These are phyloP conservation scores for Amphibolis antarctica DNA, from an alignment of 106 monocot genomes.

Conservation along the genomic window DNA sequence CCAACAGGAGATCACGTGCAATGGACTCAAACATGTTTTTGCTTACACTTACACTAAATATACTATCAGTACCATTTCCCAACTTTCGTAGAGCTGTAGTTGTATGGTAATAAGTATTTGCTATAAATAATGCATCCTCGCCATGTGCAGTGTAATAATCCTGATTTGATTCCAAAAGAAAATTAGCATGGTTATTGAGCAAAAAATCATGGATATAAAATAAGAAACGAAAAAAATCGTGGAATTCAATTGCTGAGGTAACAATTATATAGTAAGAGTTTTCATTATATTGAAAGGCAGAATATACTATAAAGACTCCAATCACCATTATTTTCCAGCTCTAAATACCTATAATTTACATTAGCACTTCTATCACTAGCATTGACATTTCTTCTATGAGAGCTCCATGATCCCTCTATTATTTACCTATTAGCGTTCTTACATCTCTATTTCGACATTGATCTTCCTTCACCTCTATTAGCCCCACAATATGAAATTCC, in stretches of 20 bases:
- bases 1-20: slow-evolving; percentile 76
- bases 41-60: slow-evolving; percentile 76
- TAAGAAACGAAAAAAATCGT: neutral
- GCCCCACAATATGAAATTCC: no score
- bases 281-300: no score
- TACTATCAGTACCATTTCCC: slow-evolving; percentile 51
- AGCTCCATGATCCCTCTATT: no score
- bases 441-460: no score
- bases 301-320: neutral
- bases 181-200: neutral
- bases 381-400: no score
- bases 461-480: no score
- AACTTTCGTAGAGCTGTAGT: slow-evolving; percentile 73
- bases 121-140: slow-evolving; percentile 83
- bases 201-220: neutral
- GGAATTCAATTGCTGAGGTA: no score
- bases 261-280: no score
- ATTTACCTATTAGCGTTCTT: no score
- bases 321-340: no score
- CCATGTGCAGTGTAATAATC: slow-evolving; percentile 97
- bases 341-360: no score
- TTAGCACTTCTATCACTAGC: no score
- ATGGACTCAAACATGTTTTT: slow-evolving; percentile 94
- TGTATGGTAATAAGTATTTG: slow-evolving; percentile 93
- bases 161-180: slow-evolving; percentile 18